A percentile compares a stretch with the other conserved stretches of the same genome.
Evolutionary conservation across 306 rosid species (phyloP).

Genomic region (Datisca glomerata): DNA sequence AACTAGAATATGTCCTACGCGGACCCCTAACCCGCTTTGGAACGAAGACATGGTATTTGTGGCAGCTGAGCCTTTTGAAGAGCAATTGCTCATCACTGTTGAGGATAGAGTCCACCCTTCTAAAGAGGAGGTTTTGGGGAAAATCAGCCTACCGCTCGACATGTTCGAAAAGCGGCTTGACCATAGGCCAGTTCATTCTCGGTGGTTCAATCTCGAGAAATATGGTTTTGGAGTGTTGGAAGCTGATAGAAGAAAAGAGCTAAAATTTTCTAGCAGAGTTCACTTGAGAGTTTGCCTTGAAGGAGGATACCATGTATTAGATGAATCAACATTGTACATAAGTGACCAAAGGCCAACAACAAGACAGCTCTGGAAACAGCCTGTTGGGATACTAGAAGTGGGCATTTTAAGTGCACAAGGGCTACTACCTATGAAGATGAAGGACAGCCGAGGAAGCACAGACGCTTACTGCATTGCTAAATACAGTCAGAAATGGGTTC

Average conservation of each 20-base stretch:
- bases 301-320: slow-evolving; percentile 95
- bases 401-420: slow-evolving; percentile 80
- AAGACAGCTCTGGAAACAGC: slow-evolving; percentile 90
- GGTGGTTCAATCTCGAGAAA: slow-evolving; percentile 87
- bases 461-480: slow-evolving; percentile 84
- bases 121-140: slow-evolving; percentile 74
- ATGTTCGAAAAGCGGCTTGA: slow-evolving; percentile 65
- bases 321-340: slow-evolving; percentile 77
- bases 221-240: slow-evolving; percentile 71
- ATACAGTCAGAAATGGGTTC: slow-evolving; percentile 90
- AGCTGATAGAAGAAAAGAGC: slow-evolving; percentile 79
- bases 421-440: slow-evolving; percentile 93
- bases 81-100: slow-evolving; percentile 45
- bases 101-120: slow-evolving; percentile 70
- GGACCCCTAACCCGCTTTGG: slow-evolving; percentile 62
- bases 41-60: slow-evolving; percentile 87
- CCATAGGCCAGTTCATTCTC: slow-evolving; percentile 76
- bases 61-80: slow-evolving; percentile 95
- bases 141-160: slow-evolving; percentile 51
- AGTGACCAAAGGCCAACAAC: slow-evolving; percentile 89
- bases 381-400: slow-evolving; percentile 73
- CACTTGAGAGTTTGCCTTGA: slow-evolving; percentile 88
- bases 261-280: slow-evolving; percentile 68
- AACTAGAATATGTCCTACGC: slow-evolving; percentile 50
- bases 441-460: slow-evolving; percentile 56